Evolutionary conservation across 2,329 filamentous ascomycete genomes (phyloP), one percentile per base, ranked within the genome.

Genomic region (Raffaelea deltoideospora): DNA sequence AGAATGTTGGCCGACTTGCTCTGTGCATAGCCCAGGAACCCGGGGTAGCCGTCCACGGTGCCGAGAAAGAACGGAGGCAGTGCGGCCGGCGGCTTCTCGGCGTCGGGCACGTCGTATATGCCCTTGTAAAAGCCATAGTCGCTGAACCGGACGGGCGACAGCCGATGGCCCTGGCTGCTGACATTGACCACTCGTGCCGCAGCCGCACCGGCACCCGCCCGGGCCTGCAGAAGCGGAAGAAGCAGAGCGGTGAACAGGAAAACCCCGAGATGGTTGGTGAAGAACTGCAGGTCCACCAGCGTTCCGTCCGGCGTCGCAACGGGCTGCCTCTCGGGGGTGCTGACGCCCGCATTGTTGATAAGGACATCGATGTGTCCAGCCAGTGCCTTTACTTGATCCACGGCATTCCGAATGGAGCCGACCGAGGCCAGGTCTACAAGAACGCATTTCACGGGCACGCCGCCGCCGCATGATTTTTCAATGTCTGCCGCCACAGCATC

Each of bases 1-100:
- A 63, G 48, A 10, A 67, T 59, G 30, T 65, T 62, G 4, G 64
- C 63, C 4, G 59, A 58, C 44, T 68, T 68, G 32, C 59, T 61
- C 43, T 66, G 62, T 0, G 53, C 58, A 39, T 69, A 69, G 10
- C 53, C 61, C 2, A 52, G 45, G 53, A 61, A 64, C 1, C 44
- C 43, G 1, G 50, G 46, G 30, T 49, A 53, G 21, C 47, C 48
- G 18, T 47, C 46, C 2, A 39, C 32, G 2, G 34, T 29, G 1
- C 31, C 21, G 10, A 36, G 20, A 1, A 45, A 37, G 2, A 43
- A 38, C 0, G 33, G 29, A 4, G 43, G 41, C 4, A 40, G 31
- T 1, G 40, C 19, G 1, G n/a, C 17, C 2, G 30, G 17, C 4
- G 48, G 42, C 20, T 39, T 40, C 37, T 51, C 47, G 17, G 31